phyloP scores from a whole-genome alignment of 2,329 filamentous ascomycete genomes.

The Aspergillus neoniger region DNA sequence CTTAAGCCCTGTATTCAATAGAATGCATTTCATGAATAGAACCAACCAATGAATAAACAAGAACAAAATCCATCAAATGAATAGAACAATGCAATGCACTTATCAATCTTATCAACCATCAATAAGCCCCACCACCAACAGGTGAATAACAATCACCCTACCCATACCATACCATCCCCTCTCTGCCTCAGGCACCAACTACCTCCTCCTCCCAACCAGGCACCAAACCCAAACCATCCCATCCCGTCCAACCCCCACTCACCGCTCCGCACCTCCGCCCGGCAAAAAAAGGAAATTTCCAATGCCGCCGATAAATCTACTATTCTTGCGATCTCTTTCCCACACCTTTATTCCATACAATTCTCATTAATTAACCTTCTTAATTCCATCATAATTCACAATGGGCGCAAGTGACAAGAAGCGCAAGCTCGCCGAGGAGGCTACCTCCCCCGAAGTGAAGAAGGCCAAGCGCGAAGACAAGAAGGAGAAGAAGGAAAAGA shows the following conservation, averaged over 20 bases:
- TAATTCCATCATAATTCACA: constrained; percentile 5
- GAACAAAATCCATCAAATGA: no score
- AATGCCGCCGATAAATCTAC: constrained; percentile 30
- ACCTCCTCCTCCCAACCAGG: neutral
- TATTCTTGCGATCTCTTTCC: constrained; percentile 15
- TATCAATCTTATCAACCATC: no score
- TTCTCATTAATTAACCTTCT: neutral
- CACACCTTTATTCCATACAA: constrained; percentile 5
- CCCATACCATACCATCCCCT: neutral
- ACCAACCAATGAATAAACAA: no score
- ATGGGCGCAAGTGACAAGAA: constrained; percentile 39
- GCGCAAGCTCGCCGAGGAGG: constrained; percentile 40
- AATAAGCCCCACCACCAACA: no score
- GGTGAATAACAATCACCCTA: no score
- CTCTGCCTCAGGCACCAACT: neutral
- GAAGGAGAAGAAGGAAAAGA: constrained; percentile 25
- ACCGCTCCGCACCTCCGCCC: constrained; percentile 26
- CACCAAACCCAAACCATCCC: neutral
- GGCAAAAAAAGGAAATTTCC: constrained; percentile 36
- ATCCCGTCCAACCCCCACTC: constrained; percentile 5
- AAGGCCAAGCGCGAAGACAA: constrained; percentile 37
- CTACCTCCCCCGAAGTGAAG: constrained; percentile 33
- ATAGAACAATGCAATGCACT: no score
- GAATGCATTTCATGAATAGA: no score
- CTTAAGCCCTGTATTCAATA: no score